These are phyloP conservation scores for Candida maltosa DNA, from an alignment of 805 yeast species.

Conservation along the genomic window DNA sequence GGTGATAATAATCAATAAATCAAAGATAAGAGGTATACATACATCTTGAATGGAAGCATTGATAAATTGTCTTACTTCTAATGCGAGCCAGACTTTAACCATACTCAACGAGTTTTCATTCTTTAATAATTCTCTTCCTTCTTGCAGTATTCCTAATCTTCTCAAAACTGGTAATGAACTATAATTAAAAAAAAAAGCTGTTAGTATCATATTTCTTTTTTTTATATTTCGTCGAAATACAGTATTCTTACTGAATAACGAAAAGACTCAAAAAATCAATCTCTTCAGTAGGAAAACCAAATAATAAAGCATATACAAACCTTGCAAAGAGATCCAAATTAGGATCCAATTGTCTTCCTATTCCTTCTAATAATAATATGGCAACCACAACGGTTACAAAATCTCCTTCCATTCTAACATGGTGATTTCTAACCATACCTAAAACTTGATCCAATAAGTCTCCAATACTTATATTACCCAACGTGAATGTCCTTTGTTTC, in stretches of 20 bases:
- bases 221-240: neutral
- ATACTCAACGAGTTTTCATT: conserved; percentile 66
- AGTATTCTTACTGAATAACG: neutral
- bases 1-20: too few species aligned
- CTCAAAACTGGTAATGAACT: conserved; percentile 84
- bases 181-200: conserved; percentile 22
- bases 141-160: conserved; percentile 68
- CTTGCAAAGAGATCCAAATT: conserved; percentile 92
- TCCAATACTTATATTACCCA: conserved; percentile 90
- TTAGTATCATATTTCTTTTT: conserved; percentile 14
- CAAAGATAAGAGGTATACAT: conserved; percentile 30
- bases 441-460: conserved; percentile 84
- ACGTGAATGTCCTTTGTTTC: conserved; percentile 83
- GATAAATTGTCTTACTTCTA: conserved; percentile 85
- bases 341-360: conserved; percentile 92
- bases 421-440: conserved; percentile 88
- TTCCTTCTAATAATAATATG: conserved; percentile 85
- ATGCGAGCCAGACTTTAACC: conserved; percentile 87
- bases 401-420: conserved; percentile 97
- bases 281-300: conserved; percentile 39
- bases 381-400: conserved; percentile 95
- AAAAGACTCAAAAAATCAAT: too few species aligned
- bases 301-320: conserved; percentile 60
- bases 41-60: conserved; percentile 79
- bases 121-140: conserved; percentile 55